Evolutionary conservation across 176 grass and related monocot species (phyloP), one percentile per base, ranked within the genome.

Genomic region (Eleusine indica): DNA sequence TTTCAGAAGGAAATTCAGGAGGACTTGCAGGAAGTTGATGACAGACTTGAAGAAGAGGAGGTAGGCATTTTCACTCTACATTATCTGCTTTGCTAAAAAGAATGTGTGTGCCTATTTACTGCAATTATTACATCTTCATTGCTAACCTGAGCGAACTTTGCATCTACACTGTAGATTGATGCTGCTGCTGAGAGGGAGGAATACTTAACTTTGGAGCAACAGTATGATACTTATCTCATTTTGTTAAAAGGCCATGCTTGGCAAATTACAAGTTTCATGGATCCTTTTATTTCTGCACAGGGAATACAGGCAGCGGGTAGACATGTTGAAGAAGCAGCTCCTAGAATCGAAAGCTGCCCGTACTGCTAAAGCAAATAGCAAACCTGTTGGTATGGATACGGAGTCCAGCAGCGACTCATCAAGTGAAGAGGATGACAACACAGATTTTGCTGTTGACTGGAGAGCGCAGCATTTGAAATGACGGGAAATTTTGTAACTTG

Each of bases 1-100:
- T 99, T 99, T 62, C 91, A 96, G 82, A 96, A 96, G 83, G 97
- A 99, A 94, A 99, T 99, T 83, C 93, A 91, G 77, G 93, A 89
- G 29, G 57, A 99, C 49, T 82, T 99, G 74, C 91, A 92, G 88
- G 97, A 91, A 57, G 89, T 90, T 71, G 89, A 90, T 87, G 80
- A 90, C 7, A 85, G 89, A 46, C 89, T 90, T 79, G 89, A 90
- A 90, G 93, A 96, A 82, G 97, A 96, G 79, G 97, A 99, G 93
- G 97, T 99, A 46, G 65, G 38, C 60, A 49, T 47, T 17, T 90
- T 3, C 22, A 40, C 35, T 89, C 19, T 30, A 57, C 68, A 49
- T 49, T 84, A 32, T 78, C 42, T 54, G 68, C 4, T 63, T 54
- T 16, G 42, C 19, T 22, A 74, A 84, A 7, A 70, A 47, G 1